Percentiles rank a stretch among this genome's conserved stretches.
Evolutionary conservation across 1,139 yeast genomes (phyloP).

Genomic region (Suhomyces choctaworum): DNA sequence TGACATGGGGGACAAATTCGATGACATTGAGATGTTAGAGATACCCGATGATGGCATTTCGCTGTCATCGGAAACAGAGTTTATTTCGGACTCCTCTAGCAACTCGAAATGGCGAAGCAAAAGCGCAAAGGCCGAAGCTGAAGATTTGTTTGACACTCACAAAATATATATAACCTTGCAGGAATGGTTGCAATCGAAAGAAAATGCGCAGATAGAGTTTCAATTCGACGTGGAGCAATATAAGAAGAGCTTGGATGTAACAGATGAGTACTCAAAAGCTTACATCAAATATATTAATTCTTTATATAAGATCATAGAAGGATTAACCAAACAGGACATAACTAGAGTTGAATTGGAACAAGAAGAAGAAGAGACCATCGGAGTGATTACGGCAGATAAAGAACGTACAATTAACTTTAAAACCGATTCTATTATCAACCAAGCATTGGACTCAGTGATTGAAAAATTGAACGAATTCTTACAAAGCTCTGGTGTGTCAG

Average conservation of each 20-base stretch:
- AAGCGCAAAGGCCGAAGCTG: background rate
- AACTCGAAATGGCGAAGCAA: constrained; percentile 1
- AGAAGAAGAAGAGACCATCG: constrained; percentile 33
- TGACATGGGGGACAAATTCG: constrained; percentile 21
- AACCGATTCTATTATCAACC: constrained; percentile 23
- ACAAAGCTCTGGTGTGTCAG: constrained; percentile 15
- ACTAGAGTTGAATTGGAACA: constrained; percentile 22
- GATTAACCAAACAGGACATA: constrained; percentile 24
- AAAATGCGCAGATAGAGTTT: constrained; percentile 26
- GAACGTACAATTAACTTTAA: constrained; percentile 4
- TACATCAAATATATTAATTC: constrained; percentile 34
- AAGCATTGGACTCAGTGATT: constrained; percentile 19
- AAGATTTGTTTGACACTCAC: constrained; percentile 14
- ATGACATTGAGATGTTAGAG: constrained; percentile 50
- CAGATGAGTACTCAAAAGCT: constrained; percentile 20
- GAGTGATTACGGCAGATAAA: constrained; percentile 29
- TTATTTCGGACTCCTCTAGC: constrained; percentile 25
- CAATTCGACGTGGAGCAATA: constrained; percentile 32
- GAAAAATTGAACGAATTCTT: constrained; percentile 27
- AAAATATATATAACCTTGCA: constrained; percentile 29
- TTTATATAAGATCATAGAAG: constrained; percentile 37
- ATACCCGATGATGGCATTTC: constrained; percentile 37
- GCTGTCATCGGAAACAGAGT: constrained; percentile 34
- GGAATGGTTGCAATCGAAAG: constrained; percentile 38
- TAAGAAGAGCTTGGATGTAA: constrained; percentile 23